Base-by-base conservation (phyloP, 192 early-diverging fungal genomes). In the Gaertneriomyces semiglobifer region DNA sequence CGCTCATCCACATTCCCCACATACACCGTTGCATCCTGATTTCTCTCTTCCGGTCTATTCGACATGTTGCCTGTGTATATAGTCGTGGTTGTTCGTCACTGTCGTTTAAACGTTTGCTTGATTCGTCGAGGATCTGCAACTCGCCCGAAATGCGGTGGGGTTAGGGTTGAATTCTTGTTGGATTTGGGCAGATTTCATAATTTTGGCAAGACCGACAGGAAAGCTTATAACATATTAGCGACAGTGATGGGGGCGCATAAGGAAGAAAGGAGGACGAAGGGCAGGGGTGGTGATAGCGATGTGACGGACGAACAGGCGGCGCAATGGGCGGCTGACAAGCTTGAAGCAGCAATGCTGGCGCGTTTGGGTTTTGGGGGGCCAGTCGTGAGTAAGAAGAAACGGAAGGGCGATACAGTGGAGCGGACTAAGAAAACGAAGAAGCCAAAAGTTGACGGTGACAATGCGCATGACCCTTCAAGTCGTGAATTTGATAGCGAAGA, bases 21-120 rank as follows among this genome's bases (percentile, higher is more conserved):
- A 70, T 99, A 99, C 39, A 95, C 86, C 14, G 96, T 94, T 19
- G 95, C 95, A 65, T 98, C 94, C 74, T 99, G 96, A 78, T 99
- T 99, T 53, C 94, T 85, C 74, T 96, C 94, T 60, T 84, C 71
- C 20, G 63, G 54, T 25, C 68, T 61, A 56, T 62, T 70, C 10
- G 68, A 18, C 68, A 69, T 69, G 55, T 57, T 33, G 25, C 2
- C 25, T 33, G 25, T 33, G 2, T 33, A 2, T 33, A 33, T 33
- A 1, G 25, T 33, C 25, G 25, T 33, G 25, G 25, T 33, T 33
- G 25, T 33, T 33, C 25, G 25, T 33, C 25, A 33, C 25, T 33
- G 0, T 33, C 25, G 25, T 33, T n/a, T n/a, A n/a, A n/a, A n/a
- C n/a, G n/a, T n/a, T 33, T 33, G 25, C 25, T 33, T 33, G 25